These are phyloP conservation scores for Ophiosphaerella herpotricha DNA, from an alignment of 2,329 filamentous ascomycete species.

Conservation along the genomic window DNA sequence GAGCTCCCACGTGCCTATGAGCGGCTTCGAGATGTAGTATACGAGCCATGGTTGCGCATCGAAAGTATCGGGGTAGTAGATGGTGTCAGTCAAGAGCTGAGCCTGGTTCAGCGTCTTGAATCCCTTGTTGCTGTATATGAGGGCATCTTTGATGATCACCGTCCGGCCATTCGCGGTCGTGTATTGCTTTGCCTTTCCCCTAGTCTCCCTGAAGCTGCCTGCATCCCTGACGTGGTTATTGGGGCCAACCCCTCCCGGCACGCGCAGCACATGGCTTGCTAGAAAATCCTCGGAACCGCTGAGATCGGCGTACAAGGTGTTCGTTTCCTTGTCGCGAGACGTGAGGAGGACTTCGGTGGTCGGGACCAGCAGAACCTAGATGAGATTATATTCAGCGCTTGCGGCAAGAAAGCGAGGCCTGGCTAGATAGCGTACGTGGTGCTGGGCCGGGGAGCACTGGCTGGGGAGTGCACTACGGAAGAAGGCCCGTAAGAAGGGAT, in stretches of 20 bases:
- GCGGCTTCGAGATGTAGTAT: constrained; percentile 90
- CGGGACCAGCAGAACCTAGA: constrained; percentile 81
- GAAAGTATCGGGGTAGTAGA: constrained; percentile 88
- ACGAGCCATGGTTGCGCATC: constrained; percentile 94
- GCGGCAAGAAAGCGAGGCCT: not conserved
- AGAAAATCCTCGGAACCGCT: constrained; percentile 92
- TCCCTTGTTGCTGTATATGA: constrained; percentile 95
- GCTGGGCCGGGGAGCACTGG: constrained; percentile 89
- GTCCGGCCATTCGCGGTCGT: constrained; percentile 90
- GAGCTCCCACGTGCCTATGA: constrained; percentile 83
- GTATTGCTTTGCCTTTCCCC: constrained; percentile 93
- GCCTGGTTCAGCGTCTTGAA: constrained; percentile 93
- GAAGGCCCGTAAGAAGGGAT: constrained; percentile 97
- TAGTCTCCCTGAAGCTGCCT: constrained; percentile 72
- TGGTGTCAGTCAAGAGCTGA: constrained; percentile 78
- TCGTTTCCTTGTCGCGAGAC: constrained; percentile 84
- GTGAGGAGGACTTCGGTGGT: constrained; percentile 89
- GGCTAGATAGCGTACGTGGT: constrained; percentile 65
- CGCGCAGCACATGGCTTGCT: constrained; percentile 91
- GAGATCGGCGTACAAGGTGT: constrained; percentile 75
- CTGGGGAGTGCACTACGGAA: constrained; percentile 91
- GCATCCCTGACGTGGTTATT: constrained; percentile 57
- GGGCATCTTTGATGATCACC: constrained; percentile 90
- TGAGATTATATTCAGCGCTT: constrained; percentile 5
- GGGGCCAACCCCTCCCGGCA: constrained; percentile 62